Evolutionary conservation across 768 basidiomycete species (phyloP).

Genomic region (Suillus paluster): DNA sequence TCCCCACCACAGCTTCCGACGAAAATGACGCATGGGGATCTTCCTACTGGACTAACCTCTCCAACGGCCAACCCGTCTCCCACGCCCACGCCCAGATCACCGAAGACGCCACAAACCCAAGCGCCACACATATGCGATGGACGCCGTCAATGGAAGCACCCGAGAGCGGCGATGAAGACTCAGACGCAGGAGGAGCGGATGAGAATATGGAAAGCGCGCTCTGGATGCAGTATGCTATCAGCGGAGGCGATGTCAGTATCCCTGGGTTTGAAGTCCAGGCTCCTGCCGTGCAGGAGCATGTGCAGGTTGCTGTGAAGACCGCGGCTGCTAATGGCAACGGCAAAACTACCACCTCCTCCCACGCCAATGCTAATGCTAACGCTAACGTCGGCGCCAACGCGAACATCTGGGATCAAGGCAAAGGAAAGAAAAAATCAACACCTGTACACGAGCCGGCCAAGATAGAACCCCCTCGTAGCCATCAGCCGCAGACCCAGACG

Average conservation of each 20-base stretch:
- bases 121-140: constrained; percentile 31
- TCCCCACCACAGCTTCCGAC: neutral
- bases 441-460: constrained; percentile 5
- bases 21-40: neutral
- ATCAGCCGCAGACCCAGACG: constrained; percentile 27
- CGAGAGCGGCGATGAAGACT: constrained; percentile 27
- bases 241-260: constrained; percentile 27
- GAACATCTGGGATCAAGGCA: constrained; percentile 28
- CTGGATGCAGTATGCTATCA: constrained; percentile 37
- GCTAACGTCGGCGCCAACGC: too few species aligned
- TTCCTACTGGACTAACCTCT: constrained; percentile 34
- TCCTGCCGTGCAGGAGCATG: constrained; percentile 10
- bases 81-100: too few species aligned
- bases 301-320: neutral
- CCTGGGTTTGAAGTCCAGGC: constrained; percentile 15
- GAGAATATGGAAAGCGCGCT: constrained; percentile 22
- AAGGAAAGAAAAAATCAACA: constrained; percentile 25
- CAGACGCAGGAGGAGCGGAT: constrained; percentile 20
- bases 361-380: too few species aligned
- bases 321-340: constrained; percentile 11
- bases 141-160: constrained; percentile 23
- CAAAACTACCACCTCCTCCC: constrained; percentile 4
- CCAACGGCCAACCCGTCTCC: constrained; percentile 21
- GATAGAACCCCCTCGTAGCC: constrained; percentile 23
- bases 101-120: constrained; percentile 10